Base-by-base conservation (phyloP, 176 grass and related monocot species). In the Rhipidocladum racemiflorum region DNA sequence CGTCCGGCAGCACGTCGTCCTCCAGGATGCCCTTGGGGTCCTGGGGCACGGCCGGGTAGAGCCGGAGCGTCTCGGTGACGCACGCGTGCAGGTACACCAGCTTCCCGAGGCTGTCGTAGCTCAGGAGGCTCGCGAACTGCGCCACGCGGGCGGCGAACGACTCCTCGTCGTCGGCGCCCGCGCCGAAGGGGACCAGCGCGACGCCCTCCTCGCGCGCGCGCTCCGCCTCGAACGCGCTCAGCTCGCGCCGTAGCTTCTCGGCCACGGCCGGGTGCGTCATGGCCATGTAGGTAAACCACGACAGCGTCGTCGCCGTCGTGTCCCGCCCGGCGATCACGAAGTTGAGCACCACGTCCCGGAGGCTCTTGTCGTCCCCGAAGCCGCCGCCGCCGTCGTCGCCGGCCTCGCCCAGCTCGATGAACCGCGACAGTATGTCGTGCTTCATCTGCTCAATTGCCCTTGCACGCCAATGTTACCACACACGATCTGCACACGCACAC, bases 211-310 rank as follows among this genome's bases (percentile, higher is more conserved):
- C 91, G 55, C 83, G 85, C 16, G 91, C 88, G 79, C 83, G 84
- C n/a, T 92, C 89, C 21, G 81, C 42, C 79, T 97, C 94, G 40
- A 94, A 97, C n/a, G 83, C 85, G 53, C 51, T 59, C 75, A 97
- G 81, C 88, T 94, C 94, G 62, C 57, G 42, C 13, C 87, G 85
- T 13, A 97, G 91, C 88, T 92, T 94, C 44, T 90, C 85, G 44
- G 94, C 87, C 28, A 97, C 85, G 53, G 18, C 55, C 3, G 91
- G 89, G 72, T 97, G 85, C 20, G 83, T 90, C 87, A 89, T 88
- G 61, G 87, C 79, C 94, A 94, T 97, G 89, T 94, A 92, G 44
- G 89, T 89, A 85, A 97, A 97, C 94, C 94, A 97, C 28, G 94
- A 97, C 17, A 97, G 85, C 24, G 94, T 97, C 25, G 94, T 94